Evolutionary conservation across 2,329 filamentous ascomycete genomes (phyloP), one percentile per base, ranked within the genome.

Genomic region (Geoglossum cookeanum): DNA sequence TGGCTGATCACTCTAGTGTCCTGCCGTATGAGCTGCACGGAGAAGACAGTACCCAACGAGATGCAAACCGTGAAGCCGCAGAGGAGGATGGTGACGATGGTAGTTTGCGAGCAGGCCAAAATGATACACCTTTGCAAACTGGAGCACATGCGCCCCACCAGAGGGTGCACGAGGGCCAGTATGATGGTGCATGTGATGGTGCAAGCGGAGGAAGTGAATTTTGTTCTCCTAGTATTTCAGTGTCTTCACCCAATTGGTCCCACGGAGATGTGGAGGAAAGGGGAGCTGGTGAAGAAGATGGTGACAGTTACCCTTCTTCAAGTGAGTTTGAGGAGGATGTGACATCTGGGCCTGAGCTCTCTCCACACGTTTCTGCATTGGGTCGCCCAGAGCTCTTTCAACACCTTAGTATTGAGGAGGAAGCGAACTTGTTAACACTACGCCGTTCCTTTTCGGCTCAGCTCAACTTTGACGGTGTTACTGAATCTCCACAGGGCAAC

Each of bases 241-340:
- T 35, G 15, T 53, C 49, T 37, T 53, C 49, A 17, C 9, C 37
- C 33, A n/a, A 9, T 8, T 53, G 49, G 30, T 5, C 13, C 32
- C 30, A 17, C 30, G 22, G 33, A 22, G 49, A 53, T 17, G 30
- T 3, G 49, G 32, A 37, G 4, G 30, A 13, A 37, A 22, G 32
- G 15, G n/a, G 42, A 45, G 42, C 4, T 6, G 42, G n/a, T 6
- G n/a, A 17, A 17, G 49, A n/a, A 30, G n/a, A 9, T 17, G 32
- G 29, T n/a, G 30, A 33, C 9, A 29, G 33, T 27, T 27, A 33
- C 9, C 13, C 29, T 17, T 22, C 30, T 37, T 45, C 42, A 6
- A 53, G 49, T 37, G 30, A 53, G 13, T 53, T 53, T 33, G 29
- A 53, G 49, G 49, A 53, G 30, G 49, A 53, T 35, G 49, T 53